A percentile compares a stretch with the other conserved stretches of the same genome.
phyloP scores from a whole-genome alignment of 805 yeast species.

The Myxozyma sirexii region DNA sequence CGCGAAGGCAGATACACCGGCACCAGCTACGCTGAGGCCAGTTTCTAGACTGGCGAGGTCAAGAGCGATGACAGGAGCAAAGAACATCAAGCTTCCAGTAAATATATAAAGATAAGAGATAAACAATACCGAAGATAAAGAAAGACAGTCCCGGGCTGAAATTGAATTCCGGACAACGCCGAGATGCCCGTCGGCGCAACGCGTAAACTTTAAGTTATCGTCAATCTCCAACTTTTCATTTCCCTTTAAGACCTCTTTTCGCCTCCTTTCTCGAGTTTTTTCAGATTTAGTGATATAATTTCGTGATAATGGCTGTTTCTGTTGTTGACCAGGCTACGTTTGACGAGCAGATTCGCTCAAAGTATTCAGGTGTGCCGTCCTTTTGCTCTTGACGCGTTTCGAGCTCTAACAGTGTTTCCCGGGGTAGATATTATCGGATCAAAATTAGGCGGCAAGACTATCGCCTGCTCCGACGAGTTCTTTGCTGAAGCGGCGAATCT shows the following conservation, averaged over 20 bases:
- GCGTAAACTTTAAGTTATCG: neutral
- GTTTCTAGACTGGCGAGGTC: slow-evolving; percentile 15
- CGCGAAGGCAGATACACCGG: slow-evolving; percentile 17
- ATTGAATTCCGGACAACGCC: slow-evolving; percentile 13
- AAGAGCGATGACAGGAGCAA: slow-evolving; percentile 4
- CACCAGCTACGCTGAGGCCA: slow-evolving; percentile 14
- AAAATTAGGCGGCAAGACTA: slow-evolving; percentile 75
- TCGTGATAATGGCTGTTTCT: neutral
- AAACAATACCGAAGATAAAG: neutral
- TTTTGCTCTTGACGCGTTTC: neutral
- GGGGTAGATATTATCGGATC: slow-evolving; percentile 77
- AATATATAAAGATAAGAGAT: neutral
- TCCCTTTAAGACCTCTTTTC: neutral
- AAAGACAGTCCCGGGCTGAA: neutral
- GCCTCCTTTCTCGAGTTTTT: neutral
- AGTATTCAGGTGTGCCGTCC: slow-evolving; percentile 17
- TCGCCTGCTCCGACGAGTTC: slow-evolving; percentile 84
- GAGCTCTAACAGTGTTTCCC: too few species aligned
- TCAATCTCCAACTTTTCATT: neutral
- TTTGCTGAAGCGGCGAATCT: slow-evolving; percentile 91
- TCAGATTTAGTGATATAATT: neutral
- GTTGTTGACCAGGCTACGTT: slow-evolving; percentile 19
- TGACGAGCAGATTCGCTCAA: slow-evolving; percentile 26
- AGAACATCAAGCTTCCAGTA: neutral
- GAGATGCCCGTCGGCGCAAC: slow-evolving; percentile 13